Base-by-base conservation (phyloP, 176 grass and related monocot genomes). In the Triticum turgidum region DNA sequence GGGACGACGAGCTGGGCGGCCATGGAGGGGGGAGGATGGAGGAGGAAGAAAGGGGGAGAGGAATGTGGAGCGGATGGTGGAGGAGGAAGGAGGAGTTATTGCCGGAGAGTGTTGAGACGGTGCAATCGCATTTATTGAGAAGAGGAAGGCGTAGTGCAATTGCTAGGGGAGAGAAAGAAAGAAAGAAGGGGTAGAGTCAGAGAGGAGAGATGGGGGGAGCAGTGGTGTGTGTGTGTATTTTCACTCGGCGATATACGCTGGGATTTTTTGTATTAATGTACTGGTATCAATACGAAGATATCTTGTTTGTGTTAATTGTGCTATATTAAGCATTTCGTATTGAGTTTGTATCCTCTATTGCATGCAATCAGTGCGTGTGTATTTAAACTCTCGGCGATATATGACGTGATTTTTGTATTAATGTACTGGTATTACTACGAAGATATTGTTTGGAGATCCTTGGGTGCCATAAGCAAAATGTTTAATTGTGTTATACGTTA, bases 61-160 rank as follows among this genome's bases (percentile, higher is more conserved):
- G 86, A 91, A 92, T 86, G 89, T 86, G 92, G 84, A 92, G 61
- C 79, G 71, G 71, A 52, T 84, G 84, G 89, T 86, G 92, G 82
- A 92, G 61, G 79, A 44, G 71, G 92, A 88, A 37, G 87, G 86
- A 73, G 91, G 88, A 99, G 97, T 99, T 91, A 97, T 94, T 99
- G 97, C 90, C 74, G 89, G 71, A 89, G 90, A 87, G 92, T 94
- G 92, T 90, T 92, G 94, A 89, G 97, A 87, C 79, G 97, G 92
- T 97, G 94, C 96, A 92, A 96, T 94, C 88, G 88, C 92, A 98
- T 98, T 98, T 98, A 98, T 94, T 89, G 96, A 54, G 51, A 54
- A 2, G 51, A 54, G 88, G 86, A 88, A 52, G 81, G 78, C 87
- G 91, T 86, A 89, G 85, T 86, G 96, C 83, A 87, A 91, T 92